Evolutionary conservation across 129 eudicot genomes (phyloP).

Genomic region (Helianthus tuberosus): DNA sequence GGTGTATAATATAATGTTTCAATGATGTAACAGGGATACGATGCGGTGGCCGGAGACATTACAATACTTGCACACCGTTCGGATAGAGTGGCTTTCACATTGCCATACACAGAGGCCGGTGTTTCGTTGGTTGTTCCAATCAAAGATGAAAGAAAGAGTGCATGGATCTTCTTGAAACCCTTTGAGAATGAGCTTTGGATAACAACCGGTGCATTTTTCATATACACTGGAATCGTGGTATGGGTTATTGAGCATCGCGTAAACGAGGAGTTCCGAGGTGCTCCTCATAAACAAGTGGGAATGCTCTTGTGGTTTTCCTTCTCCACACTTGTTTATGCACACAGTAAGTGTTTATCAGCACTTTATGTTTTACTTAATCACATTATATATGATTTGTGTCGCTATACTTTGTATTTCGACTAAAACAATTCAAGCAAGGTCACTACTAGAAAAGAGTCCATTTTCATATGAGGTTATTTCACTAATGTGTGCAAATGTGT

Average conservation of each 20-base stretch:
- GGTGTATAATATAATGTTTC: not conserved
- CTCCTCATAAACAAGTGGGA: slow-evolving; percentile 11
- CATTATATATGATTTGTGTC: too few relatives aligned
- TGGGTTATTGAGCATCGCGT: slow-evolving; percentile 20
- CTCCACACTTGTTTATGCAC: slow-evolving; percentile 14
- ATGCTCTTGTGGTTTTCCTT: slow-evolving; percentile 14
- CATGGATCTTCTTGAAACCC: slow-evolving; percentile 17
- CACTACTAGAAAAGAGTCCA: too few relatives aligned
- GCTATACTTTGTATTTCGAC: too few relatives aligned
- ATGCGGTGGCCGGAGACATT: slow-evolving; percentile 1
- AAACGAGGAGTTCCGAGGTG: not conserved
- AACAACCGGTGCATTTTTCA: not conserved
- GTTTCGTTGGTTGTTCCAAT: slow-evolving; percentile 3
- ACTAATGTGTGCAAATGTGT: too few relatives aligned
- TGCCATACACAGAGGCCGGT: slow-evolving; percentile 17
- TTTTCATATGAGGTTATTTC: too few relatives aligned
- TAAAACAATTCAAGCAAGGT: too few relatives aligned
- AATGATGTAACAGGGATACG: not conserved
- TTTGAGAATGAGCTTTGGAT: slow-evolving; percentile 11
- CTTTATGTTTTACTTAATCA: too few relatives aligned
- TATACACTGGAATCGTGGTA: slow-evolving; percentile 8
- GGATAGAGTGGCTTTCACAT: not conserved
- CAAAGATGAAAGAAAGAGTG: slow-evolving; percentile 5
- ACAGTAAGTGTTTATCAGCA: not conserved
- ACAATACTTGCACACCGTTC: not conserved